Percentiles rank a stretch among this genome's conserved stretches.
These are phyloP conservation scores for Misopates orontium DNA, from an alignment of 257 asterid genomes.

Conservation along the genomic window DNA sequence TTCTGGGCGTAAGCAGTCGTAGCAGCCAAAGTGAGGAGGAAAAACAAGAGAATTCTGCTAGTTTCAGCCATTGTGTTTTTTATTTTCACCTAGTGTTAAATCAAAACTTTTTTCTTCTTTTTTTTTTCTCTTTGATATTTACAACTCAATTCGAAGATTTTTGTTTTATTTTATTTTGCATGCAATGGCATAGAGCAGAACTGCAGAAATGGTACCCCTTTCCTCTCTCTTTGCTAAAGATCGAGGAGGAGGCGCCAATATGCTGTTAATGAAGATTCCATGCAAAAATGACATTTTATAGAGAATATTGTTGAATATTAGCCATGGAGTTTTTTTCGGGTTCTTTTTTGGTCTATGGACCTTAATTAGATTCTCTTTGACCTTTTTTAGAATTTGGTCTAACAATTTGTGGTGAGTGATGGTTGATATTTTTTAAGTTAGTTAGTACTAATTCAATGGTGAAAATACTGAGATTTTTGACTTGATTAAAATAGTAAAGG, in stretches of 20 bases:
- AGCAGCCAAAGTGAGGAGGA: slow-evolving; percentile 27
- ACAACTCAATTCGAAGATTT: too few relatives aligned
- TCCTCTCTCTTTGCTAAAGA: slow-evolving; percentile 20
- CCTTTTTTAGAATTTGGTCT: not conserved
- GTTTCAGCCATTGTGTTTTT: slow-evolving; percentile 19
- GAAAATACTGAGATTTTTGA: not conserved
- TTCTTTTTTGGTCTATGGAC: not conserved
- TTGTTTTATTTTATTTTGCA: not conserved
- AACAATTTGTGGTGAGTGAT: not conserved
- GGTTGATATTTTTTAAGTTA: not conserved
- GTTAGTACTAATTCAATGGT: not conserved
- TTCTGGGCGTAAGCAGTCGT: slow-evolving; percentile 18
- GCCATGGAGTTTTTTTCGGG: slow-evolving; percentile 28
- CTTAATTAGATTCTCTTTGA: not conserved
- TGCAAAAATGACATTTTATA: not conserved
- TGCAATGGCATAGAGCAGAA: not conserved
- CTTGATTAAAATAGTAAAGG: too few relatives aligned
- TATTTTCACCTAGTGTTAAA: not conserved
- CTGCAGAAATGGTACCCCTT: slow-evolving; percentile 25
- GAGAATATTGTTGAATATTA: not conserved
- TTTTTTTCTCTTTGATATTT: not conserved
- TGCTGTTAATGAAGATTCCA: not conserved
- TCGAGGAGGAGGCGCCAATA: slow-evolving; percentile 25
- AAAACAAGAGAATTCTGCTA: slow-evolving; percentile 24
- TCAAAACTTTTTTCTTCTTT: not conserved